Evolutionary conservation across 805 yeast species (phyloP), one percentile per base, ranked within the genome.

Genomic region (Wickerhamiella nectarea): DNA sequence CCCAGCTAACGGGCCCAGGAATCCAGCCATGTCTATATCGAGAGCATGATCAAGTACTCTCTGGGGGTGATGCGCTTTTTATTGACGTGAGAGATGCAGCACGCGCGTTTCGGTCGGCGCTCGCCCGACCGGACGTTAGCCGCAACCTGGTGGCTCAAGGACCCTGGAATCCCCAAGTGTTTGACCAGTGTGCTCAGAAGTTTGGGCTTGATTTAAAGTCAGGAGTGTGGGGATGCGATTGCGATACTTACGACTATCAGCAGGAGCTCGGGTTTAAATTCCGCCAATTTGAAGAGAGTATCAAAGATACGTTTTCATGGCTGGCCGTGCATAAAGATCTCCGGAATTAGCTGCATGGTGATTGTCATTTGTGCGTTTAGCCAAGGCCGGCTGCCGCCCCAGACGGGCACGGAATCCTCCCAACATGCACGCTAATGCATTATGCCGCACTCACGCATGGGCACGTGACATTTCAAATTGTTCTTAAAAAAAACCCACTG

Each of bases 21-120:
- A 9, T 38, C 5, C 18, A 25, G n/a, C 38, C 38, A 4, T n/a
- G 29, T 4, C 17, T 12, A 19, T 38, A 38, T n/a, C 6, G 17
- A 6, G 41, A 38, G 18, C 35, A 26, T 24, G 35, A 38, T 4
- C 18, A 17, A 5, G 18, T 10, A 8, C 18, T 15, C 24, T 21
- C 18, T 15, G 21, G 21, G 9, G 14, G 29, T 12, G 29, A 9
- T n/a, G 26, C 41, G 25, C 35, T 38, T 3, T 38, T 38, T 14
- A 20, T 38, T n/a, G 41, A 38, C n/a, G 41, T 19, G 6, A 34
- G 41, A 3, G 41, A 38, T n/a, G 41, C 41, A 4, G 41, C 41
- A 3, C 35, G 28, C 12, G 41, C 22, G 19, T 38, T 24, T n/a
- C 25, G 25, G 12, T 14, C 15, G 15, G 26, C 26, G 10, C 34